Percentiles rank a stretch among this genome's conserved stretches.
Conservation (phyloP, 495 filamentous ascomycete species). For the Trichoderma asperelloides region DNA sequence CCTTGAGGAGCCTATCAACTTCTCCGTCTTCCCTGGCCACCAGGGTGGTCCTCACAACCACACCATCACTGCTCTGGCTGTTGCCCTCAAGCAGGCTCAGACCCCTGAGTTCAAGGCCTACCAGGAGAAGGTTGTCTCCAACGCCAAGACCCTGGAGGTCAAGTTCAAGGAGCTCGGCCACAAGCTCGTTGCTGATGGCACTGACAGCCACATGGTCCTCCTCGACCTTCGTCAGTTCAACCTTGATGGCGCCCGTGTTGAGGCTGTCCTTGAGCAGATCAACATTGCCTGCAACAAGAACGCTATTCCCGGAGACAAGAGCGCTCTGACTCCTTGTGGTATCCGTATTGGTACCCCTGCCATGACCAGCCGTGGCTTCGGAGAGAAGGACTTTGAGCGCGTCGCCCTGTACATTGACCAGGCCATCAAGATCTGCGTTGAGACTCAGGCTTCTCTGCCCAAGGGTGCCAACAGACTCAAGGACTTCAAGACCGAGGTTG, state of each 20-base stretch:
- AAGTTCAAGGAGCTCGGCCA: conserved; percentile 75
- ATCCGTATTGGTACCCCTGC: conserved; percentile 94
- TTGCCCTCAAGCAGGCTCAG: conserved; percentile 90
- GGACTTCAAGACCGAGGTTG: conserved; percentile 94
- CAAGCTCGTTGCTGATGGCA: conserved; percentile 92
- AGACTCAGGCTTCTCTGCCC: conserved; percentile 72
- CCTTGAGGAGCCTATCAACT: conserved; percentile 94
- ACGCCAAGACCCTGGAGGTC: conserved; percentile 81
- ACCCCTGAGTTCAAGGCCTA: conserved; percentile 94
- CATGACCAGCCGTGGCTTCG: conserved; percentile 92
- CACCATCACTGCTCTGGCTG: conserved; percentile 96
- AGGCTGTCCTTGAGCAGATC: conserved; percentile 93
- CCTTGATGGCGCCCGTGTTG: conserved; percentile 90
- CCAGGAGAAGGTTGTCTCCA: conserved; percentile 84
- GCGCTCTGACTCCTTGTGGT: conserved; percentile 87
- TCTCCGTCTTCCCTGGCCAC: conserved; percentile 98
- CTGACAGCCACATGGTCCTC: conserved; percentile 98
- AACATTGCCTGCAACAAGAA: conserved; percentile 99
- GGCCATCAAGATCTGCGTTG: conserved; percentile 71
- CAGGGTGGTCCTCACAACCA: conserved; percentile 99
- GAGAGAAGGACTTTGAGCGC: conserved; percentile 84
- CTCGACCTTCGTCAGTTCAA: conserved; percentile 71
- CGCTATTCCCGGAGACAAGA: conserved; percentile 95
- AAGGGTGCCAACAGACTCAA: conserved; percentile 98
- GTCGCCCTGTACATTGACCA: conserved; percentile 85